A percentile compares a stretch with the other conserved stretches of the same genome.
Evolutionary conservation across 1,284 basidiomycete species (phyloP).

Genomic region (Athelia psychrophila): DNA sequence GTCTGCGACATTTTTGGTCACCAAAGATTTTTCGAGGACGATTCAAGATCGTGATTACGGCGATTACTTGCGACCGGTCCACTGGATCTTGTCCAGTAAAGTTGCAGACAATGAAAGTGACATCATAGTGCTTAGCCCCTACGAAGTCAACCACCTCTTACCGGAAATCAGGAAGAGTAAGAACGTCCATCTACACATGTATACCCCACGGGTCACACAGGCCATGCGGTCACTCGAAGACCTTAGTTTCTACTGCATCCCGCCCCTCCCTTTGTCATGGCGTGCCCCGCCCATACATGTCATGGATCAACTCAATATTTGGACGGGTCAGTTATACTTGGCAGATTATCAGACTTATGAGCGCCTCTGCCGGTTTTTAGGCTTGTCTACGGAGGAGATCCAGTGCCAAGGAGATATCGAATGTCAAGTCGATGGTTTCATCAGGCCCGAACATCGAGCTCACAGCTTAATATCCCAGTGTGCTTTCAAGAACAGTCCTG

Average conservation of each 20-base stretch:
- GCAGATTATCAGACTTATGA: slow-evolving; percentile 28
- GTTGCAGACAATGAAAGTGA: background rate
- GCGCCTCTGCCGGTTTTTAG: slow-evolving; percentile 32
- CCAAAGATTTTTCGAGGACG: slow-evolving; percentile 26
- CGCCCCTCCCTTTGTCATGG: slow-evolving; percentile 19
- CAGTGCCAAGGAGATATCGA: slow-evolving; percentile 8
- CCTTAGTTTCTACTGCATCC: slow-evolving; percentile 31
- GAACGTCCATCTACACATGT: slow-evolving; percentile 39
- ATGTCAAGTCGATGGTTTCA: slow-evolving; percentile 33
- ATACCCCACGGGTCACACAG: slow-evolving; percentile 34
- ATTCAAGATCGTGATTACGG: slow-evolving; percentile 11
- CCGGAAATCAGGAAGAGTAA: slow-evolving; percentile 30
- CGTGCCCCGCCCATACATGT: slow-evolving; percentile 14
- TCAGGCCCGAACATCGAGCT: slow-evolving; percentile 19
- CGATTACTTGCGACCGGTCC: slow-evolving; percentile 38
- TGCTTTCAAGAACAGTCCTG: slow-evolving; percentile 28
- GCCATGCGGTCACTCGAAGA: slow-evolving; percentile 38
- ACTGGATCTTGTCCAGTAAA: slow-evolving; percentile 38
- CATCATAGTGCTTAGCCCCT: slow-evolving; percentile 42
- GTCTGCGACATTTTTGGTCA: slow-evolving; percentile 15
- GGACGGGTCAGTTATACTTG: slow-evolving; percentile 42
- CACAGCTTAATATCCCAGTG: slow-evolving; percentile 8
- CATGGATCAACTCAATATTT: slow-evolving; percentile 38
- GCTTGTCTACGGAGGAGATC: slow-evolving; percentile 24
- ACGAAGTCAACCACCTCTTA: slow-evolving; percentile 40